These are phyloP conservation scores for Allium cepa DNA, from an alignment of 106 monocot genomes.

Conservation along the genomic window DNA sequence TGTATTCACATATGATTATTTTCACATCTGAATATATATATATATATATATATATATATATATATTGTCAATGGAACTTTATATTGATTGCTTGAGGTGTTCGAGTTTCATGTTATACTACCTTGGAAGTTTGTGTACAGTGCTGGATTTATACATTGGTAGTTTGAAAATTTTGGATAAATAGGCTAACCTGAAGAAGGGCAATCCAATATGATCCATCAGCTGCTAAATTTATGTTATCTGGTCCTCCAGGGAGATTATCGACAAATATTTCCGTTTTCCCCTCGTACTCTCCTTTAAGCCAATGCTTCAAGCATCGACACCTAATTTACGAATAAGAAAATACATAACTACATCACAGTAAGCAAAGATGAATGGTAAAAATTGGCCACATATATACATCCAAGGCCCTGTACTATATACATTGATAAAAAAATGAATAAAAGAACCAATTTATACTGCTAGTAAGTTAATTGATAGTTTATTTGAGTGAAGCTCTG, in stretches of 20 bases:
- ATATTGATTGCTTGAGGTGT: not conserved
- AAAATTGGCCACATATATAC: no score
- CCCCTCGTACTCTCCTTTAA: constrained; percentile 42
- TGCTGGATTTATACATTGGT: not conserved
- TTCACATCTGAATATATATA: not conserved
- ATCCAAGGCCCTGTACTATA: no score
- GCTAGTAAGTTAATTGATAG: no score
- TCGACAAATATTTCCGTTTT: constrained; percentile 45
- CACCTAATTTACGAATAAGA: constrained; percentile 12
- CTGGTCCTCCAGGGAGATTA: constrained; percentile 54
- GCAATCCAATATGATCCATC: constrained; percentile 78
- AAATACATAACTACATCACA: no score
- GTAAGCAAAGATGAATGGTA: no score
- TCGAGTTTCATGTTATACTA: not conserved
- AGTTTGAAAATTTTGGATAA: not conserved
- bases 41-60: not conserved
- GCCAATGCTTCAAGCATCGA: constrained; percentile 50
- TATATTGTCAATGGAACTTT: no score
- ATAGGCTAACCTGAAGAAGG: constrained; percentile 25
- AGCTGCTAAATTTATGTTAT: constrained; percentile 60
- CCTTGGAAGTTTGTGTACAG: not conserved
- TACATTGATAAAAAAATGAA: no score
- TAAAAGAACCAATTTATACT: no score
- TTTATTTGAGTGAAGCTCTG: no score
- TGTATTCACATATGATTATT: not conserved